Percentiles rank a stretch among this genome's conserved stretches.
Evolutionary conservation across 345 rosid genomes (phyloP).

Genomic region (Aegle marmelos): DNA sequence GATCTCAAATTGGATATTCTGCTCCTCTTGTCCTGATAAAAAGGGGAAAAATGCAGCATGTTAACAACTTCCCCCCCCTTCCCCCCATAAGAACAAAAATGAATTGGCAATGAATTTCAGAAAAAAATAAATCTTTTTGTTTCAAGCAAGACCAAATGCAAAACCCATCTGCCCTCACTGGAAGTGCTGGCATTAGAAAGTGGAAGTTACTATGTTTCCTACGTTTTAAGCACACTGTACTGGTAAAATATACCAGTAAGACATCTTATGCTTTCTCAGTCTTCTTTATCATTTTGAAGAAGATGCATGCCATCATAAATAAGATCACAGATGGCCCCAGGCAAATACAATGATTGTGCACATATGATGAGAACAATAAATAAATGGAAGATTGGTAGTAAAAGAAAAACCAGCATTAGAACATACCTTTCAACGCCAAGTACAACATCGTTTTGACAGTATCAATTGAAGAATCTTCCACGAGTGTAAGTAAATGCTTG

Average conservation of each 20-base stretch:
- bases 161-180: background rate
- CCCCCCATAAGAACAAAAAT: background rate
- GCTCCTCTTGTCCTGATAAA: conserved; percentile 85
- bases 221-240: background rate
- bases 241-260: background rate
- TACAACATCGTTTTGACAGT: conserved; percentile 58
- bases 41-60: background rate
- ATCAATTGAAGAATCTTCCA: conserved; percentile 78
- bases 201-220: background rate
- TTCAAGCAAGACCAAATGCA: background rate
- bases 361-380: background rate
- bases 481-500: conserved; percentile 72
- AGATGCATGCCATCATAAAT: background rate
- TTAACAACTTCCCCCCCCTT: background rate
- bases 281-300: background rate
- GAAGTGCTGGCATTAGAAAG: background rate
- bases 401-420: conserved; percentile 8
- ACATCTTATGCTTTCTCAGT: background rate
- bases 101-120: background rate
- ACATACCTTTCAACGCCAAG: conserved; percentile 78
- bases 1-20: conserved; percentile 76
- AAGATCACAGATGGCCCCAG: background rate
- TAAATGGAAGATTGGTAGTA: background rate
- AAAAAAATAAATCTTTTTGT: background rate
- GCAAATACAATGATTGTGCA: background rate